These are phyloP conservation scores for Proliferodiscus dingleyae DNA, from an alignment of 2,329 filamentous ascomycete genomes.

Conservation along the genomic window DNA sequence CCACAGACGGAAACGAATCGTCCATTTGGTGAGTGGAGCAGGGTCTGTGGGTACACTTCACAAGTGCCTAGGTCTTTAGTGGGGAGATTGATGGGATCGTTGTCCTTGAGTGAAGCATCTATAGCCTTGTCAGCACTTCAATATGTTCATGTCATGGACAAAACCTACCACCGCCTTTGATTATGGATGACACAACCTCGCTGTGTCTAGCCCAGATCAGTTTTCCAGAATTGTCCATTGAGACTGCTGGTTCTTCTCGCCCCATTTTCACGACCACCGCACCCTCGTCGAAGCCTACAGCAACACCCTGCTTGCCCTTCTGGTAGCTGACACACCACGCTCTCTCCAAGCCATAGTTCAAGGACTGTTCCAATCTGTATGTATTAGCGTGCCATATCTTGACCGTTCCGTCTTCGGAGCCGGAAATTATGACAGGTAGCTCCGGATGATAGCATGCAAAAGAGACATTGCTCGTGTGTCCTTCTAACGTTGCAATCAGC, in stretches of 20 bases:
- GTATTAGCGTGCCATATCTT: slow-evolving; percentile 99
- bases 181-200: slow-evolving; percentile 89
- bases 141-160: background rate
- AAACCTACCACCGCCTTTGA: slow-evolving; percentile 71
- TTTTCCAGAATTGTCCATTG: slow-evolving; percentile 95
- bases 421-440: slow-evolving; percentile 93
- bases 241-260: slow-evolving; percentile 92
- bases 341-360: slow-evolving; percentile 92
- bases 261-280: slow-evolving; percentile 98
- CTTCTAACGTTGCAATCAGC: slow-evolving; percentile 91
- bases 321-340: slow-evolving; percentile 98
- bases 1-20: slow-evolving; percentile 85
- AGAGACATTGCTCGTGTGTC: slow-evolving; percentile 95
- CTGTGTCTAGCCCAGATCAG: slow-evolving; percentile 94
- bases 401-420: slow-evolving; percentile 94
- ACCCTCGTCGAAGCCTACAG: slow-evolving; percentile 95
- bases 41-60: slow-evolving; percentile 92
- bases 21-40: slow-evolving; percentile 93
- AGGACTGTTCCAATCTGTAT: slow-evolving; percentile 88
- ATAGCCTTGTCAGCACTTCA: slow-evolving; percentile 28
- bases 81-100: slow-evolving; percentile 75
- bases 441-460: slow-evolving; percentile 98
- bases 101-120: slow-evolving; percentile 83
- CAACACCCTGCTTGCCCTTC: slow-evolving; percentile 87
- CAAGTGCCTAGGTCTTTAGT: slow-evolving; percentile 95